A percentile compares a stretch with the other conserved stretches of the same genome.
Evolutionary conservation across 352 stramenopile genomes (phyloP).

Genomic region (Pythium grandisporangium): DNA sequence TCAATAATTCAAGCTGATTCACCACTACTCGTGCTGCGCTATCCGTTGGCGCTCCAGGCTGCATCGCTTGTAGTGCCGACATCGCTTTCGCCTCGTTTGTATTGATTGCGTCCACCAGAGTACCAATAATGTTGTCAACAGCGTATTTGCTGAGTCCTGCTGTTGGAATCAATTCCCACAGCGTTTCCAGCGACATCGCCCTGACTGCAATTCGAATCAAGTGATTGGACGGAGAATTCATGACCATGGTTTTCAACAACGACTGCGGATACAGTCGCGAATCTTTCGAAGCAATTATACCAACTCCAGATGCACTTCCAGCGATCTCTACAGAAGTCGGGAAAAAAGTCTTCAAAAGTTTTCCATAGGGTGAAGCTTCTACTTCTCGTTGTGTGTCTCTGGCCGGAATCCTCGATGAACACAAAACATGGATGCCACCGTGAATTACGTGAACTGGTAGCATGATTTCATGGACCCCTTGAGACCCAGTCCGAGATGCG

Average conservation of each 20-base stretch:
- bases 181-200: slow-evolving; percentile 38
- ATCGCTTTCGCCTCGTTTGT: slow-evolving; percentile 32
- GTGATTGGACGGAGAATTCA: slow-evolving; percentile 23
- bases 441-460: slow-evolving; percentile 61
- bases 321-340: no score
- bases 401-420: no score
- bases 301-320: slow-evolving; percentile 56
- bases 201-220: slow-evolving; percentile 40
- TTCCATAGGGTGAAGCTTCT: no score
- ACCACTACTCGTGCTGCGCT: neutral
- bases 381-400: no score
- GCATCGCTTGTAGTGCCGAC: slow-evolving; percentile 2
- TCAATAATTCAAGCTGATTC: neutral
- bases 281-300: slow-evolving; percentile 72
- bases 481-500: no score
- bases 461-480: slow-evolving; percentile 69
- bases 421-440: slow-evolving; percentile 56
- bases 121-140: no score
- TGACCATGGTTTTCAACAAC: slow-evolving; percentile 54
- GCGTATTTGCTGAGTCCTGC: slow-evolving; percentile 37
- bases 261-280: slow-evolving; percentile 51
- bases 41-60: no score
- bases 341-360: slow-evolving; percentile 54
- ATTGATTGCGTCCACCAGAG: no score
- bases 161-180: slow-evolving; percentile 50